Base-by-base conservation (phyloP, 176 grass and related monocot genomes). In the Microstegium vimineum region DNA sequence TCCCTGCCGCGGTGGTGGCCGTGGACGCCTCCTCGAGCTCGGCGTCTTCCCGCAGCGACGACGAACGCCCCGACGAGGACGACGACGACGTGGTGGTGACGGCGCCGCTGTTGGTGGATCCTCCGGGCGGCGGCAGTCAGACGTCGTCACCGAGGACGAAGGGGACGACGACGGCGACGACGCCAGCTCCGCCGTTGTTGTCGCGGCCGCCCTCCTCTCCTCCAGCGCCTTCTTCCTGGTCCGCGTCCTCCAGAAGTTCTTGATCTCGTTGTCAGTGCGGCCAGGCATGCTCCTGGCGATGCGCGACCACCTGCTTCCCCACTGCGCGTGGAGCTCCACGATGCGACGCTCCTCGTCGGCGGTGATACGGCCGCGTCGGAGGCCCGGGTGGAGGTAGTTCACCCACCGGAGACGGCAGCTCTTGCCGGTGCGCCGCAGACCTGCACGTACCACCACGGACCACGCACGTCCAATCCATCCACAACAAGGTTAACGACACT, bases 241-340 rank as follows among this genome's bases (percentile, higher is more conserved):
- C 62, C 91, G 89, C 2, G 95, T 98, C 84, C 95, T 88, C 95
- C 92, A 98, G 88, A 90, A 98, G 80, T 98, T 98, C 95, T 98
- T 98, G 81, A 98, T 98, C 92, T 98, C 95, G 66, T 98, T 98
- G 86, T 98, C 95, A 1, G 95, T 98, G 71, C 95, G 95, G 4
- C 95, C 95, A 5, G 92, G 95, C 3, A 98, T 76, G 79, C 78
- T 93, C 41, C 90, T 85, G 13, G 95, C 95, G 79, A 98, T 95
- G 17, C 92, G 81, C 2, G 95, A 95, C 95, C 95, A 98, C 47
- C 95, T 73, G 40, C 87, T 91, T 1, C 95, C 95, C 92, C 92
- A 97, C 89, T 91, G 78, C 2, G 77, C 75, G 78, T 97, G 90
- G 81, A 97, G 92, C 54, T 79, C 75, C 23, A 94, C 81, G 65